phyloP scores from a whole-genome alignment of 148 eudicot species.

The Chenopodium suecicum region DNA sequence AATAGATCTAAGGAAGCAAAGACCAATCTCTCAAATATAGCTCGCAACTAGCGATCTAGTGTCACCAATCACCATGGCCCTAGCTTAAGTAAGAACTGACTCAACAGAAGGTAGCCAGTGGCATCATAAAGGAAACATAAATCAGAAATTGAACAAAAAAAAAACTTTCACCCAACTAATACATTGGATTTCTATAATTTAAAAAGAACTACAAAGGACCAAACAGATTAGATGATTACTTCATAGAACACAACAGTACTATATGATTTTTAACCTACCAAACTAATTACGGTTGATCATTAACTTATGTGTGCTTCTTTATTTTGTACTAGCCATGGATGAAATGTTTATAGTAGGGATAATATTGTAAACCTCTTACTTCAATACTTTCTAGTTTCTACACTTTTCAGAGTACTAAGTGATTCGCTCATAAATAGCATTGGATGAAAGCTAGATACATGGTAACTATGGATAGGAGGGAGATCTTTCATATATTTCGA shows the following conservation, averaged over 20 bases:
- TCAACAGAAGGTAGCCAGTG: background rate
- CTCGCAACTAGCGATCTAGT: background rate
- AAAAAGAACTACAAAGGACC: background rate
- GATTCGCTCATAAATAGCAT: no score
- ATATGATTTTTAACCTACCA: no score
- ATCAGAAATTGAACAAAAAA: background rate
- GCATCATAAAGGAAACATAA: background rate
- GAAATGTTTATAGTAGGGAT: no score
- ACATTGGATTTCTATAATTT: background rate
- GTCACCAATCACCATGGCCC: no score
- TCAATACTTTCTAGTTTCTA: background rate
- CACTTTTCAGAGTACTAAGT: background rate
- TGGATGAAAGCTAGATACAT: no score
- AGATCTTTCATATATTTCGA: no score
- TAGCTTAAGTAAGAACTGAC: no score
- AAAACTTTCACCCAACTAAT: background rate
- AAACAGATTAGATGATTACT: no score
- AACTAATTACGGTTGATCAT: no score
- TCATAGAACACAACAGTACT: background rate
- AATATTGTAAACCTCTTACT: background rate
- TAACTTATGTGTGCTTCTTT: no score
- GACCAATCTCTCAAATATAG: background rate
- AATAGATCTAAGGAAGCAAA: background rate
- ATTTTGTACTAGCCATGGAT: no score
- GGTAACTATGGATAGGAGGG: no score